Percentiles rank a stretch among this genome's conserved stretches.
Evolutionary conservation across 2,329 filamentous ascomycete genomes (phyloP).

Genomic region (Aquanectria penicillioides): DNA sequence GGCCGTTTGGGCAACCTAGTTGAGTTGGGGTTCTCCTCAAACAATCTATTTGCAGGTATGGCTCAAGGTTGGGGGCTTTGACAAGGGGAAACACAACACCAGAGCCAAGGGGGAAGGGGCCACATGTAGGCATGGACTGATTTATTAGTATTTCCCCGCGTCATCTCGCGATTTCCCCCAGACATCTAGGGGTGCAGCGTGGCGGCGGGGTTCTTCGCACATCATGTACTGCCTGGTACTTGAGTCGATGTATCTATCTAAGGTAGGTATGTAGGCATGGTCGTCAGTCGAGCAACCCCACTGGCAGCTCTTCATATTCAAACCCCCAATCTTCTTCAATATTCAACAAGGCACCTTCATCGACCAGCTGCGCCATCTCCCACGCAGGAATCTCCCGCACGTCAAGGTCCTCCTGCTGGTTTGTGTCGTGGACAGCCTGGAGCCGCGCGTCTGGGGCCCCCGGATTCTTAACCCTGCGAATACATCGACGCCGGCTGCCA

Average conservation of each 20-base stretch:
- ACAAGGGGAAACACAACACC: neutral
- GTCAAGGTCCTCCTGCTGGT: slow-evolving; percentile 44
- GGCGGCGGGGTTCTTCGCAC: too few relatives aligned
- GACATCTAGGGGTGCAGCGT: too few relatives aligned
- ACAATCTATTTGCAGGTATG: neutral
- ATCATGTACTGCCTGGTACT: too few relatives aligned
- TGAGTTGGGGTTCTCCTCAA: slow-evolving; percentile 7
- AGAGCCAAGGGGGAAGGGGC: neutral
- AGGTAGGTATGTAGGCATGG: too few relatives aligned
- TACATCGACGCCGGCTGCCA: slow-evolving; percentile 33
- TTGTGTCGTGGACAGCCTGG: slow-evolving; percentile 35
- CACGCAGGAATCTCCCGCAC: slow-evolving; percentile 28
- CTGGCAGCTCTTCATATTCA: slow-evolving; percentile 44
- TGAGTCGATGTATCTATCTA: too few relatives aligned
- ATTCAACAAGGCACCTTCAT: slow-evolving; percentile 42
- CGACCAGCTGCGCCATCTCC: slow-evolving; percentile 33
- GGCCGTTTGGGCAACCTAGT: neutral
- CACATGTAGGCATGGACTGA: slow-evolving; percentile 1
- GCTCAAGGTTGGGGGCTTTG: slow-evolving; percentile 6
- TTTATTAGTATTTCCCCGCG: slow-evolving; percentile 4
- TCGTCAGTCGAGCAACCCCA: neutral
- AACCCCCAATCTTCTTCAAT: slow-evolving; percentile 49
- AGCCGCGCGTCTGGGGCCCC: slow-evolving; percentile 20
- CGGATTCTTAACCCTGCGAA: slow-evolving; percentile 40
- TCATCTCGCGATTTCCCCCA: neutral